Evolutionary conservation across 2,329 filamentous ascomycete species (phyloP), one percentile per base, ranked within the genome.

Genomic region (Paraphaeosphaeria sporulosa): DNA sequence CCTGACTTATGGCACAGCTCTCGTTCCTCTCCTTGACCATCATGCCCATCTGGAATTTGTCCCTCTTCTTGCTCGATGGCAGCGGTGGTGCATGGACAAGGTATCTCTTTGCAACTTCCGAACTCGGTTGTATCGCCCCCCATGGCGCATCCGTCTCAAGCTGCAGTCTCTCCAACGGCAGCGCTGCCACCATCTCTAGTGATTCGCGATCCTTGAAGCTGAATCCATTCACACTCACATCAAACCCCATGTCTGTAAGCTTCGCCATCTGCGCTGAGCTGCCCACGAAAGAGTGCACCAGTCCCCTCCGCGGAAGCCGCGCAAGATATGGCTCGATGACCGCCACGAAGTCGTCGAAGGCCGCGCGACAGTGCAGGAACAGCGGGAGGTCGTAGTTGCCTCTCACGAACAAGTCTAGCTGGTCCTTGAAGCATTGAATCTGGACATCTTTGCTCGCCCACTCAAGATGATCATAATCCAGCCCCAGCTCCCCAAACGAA

Each of bases 21-120:
- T 85, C 83, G 61, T 85, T 85, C 43, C 82, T 71, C 58, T 81
- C 80, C 64, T 85, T 86, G 1, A 85, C 76, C 81, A 85, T 83
- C 34, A 72, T 72, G 0, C 76, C 78, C 8, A 62, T 38, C 50
- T 81, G 76, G 62, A 82, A 86, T 64, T 82, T 84, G 47, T 84
- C 81, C 62, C 77, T 81, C 72, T 85, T 85, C 74, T 82, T 82
- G 9, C 76, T 78, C 17, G 69, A 63, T 4, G 80, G 79, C 48
- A 82, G 57, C 6, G 76, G 66, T 7, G 69, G 69, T 12, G 78
- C 79, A 46, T 79, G 75, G 15, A 51, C 62, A n/a, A 83, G 65
- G 58, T 82, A 85, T 13, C 68, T 70, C 63, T 78, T 83, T 17
- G 77, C 76, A 0, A 80, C 71, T 48, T 81, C 77, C 64, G 44